Base-by-base conservation (phyloP, 148 eudicot species). In the Heliosperma pusillum region DNA sequence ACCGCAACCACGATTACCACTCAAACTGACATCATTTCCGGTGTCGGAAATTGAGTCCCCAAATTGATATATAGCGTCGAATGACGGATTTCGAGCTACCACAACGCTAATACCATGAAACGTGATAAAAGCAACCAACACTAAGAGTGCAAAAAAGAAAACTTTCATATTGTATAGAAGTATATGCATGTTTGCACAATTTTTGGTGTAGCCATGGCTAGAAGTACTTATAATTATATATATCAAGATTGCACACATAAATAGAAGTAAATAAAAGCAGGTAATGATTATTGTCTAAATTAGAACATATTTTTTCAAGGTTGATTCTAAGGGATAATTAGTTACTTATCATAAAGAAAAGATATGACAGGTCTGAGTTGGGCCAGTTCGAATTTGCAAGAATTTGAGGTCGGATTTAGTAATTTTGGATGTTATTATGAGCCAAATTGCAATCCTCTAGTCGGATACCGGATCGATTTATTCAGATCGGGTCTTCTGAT, bases 11-110 rank as follows among this genome's bases (percentile, higher is more conserved):
- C 77, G 45, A 21, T 13, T 4, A 45, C 10, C 69, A 21, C 3
- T n/a, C 13, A 74, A 67, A 0, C 53, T 33, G 3, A 74, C 40
- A 15, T 15, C 29, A 17, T 80, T 80, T 10, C 79, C 82, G 0
- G 79, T 76, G 55, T 80, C 82, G 0, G 76, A 70, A 21, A 80
- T 66, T 3, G 79, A 80, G 53, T 80, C 82, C 3, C 79, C 79
- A 5, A 80, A 80, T 1, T 80, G 82, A 36, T 74, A 65, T 30
- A 65, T 29, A 15, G 69, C 69, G 16, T 36, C 69, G 3, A 50
- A 11, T 11, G 55, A 50, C 19, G 16, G 16, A 0, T 50, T 50
- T 50, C 2, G 55, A 50, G 55, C 19, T 50, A 50, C 55, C 55
- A 50, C 55, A 17, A 50, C 55, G 13, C 5, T 50, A 50, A 13